A percentile compares a stretch with the other conserved stretches of the same genome.
Evolutionary conservation across 352 stramenopile genomes (phyloP).

Genomic region (Phytopythium montanum): DNA sequence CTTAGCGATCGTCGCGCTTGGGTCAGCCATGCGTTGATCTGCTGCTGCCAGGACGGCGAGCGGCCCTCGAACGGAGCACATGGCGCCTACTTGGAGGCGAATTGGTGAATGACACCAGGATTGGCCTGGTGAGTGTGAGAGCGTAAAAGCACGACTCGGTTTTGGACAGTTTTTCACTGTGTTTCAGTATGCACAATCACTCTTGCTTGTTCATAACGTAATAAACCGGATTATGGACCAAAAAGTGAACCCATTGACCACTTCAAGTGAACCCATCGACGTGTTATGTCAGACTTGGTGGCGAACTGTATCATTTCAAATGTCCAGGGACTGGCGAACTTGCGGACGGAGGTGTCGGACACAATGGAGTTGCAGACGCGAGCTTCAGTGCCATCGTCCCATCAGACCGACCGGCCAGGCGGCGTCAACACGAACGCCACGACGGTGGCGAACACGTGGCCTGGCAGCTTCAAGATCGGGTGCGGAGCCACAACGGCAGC

Average conservation of each 20-base stretch:
- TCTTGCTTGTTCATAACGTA: background rate
- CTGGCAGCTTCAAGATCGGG: background rate
- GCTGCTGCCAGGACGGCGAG: too few species aligned
- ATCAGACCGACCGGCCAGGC: background rate
- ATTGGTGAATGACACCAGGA: background rate
- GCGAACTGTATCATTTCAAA: too few species aligned
- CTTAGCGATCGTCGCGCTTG: background rate
- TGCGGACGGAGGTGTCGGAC: too few species aligned
- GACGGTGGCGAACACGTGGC: background rate
- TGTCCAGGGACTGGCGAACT: too few species aligned
- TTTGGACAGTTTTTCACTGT: background rate
- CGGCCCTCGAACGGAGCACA: background rate
- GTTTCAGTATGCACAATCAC: background rate
- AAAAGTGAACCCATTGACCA: background rate
- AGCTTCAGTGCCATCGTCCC: too few species aligned
- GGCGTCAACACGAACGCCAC: background rate
- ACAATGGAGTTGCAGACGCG: too few species aligned
- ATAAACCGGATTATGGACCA: background rate
- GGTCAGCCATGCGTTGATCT: background rate
- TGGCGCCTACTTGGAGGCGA: background rate
- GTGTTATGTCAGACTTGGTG: background rate
- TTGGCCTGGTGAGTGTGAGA: background rate
- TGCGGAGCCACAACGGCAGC: background rate
- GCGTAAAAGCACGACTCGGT: background rate
- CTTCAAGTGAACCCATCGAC: background rate